phyloP scores from a whole-genome alignment of 306 rosid genomes.

The Prunus persica region DNA sequence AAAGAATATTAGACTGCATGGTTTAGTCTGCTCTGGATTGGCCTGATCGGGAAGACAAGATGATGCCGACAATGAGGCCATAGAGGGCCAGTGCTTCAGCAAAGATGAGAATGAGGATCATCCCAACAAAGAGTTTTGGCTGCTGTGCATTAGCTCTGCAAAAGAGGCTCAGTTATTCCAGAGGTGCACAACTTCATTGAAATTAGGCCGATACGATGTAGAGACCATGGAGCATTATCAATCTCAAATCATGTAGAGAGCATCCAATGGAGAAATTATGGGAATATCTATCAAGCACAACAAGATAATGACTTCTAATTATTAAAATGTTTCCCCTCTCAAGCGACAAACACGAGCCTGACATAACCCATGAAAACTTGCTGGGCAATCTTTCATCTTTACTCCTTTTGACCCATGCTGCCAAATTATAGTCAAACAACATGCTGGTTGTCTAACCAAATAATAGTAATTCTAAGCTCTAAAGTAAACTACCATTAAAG shows the following conservation, averaged over 20 bases:
- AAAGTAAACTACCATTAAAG: not conserved
- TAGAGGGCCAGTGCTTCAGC: slow-evolving; percentile 87
- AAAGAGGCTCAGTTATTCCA: slow-evolving; percentile 25
- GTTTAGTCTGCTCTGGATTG: slow-evolving; percentile 81
- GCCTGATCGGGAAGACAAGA: slow-evolving; percentile 84
- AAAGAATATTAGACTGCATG: slow-evolving; percentile 43
- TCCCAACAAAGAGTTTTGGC: slow-evolving; percentile 85
- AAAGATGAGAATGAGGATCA: slow-evolving; percentile 83
- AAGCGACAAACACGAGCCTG: not conserved
- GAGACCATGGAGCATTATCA: not conserved
- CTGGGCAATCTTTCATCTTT: not conserved
- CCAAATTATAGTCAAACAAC: not conserved
- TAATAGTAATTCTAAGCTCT: not conserved
- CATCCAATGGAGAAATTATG: not conserved
- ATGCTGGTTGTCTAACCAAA: not conserved
- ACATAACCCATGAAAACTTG: not conserved
- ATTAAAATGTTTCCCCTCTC: not conserved
- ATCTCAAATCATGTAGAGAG: not conserved
- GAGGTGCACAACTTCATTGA: not conserved
- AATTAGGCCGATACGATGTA: not conserved
- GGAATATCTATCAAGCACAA: not conserved
- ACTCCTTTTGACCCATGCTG: not conserved
- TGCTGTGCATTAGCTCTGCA: slow-evolving; percentile 91
- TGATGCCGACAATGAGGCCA: slow-evolving; percentile 82
- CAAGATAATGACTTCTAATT: not conserved